Base-by-base conservation (phyloP, 2,329 filamentous ascomycete species). In the Colletotrichum nymphaeae region DNA sequence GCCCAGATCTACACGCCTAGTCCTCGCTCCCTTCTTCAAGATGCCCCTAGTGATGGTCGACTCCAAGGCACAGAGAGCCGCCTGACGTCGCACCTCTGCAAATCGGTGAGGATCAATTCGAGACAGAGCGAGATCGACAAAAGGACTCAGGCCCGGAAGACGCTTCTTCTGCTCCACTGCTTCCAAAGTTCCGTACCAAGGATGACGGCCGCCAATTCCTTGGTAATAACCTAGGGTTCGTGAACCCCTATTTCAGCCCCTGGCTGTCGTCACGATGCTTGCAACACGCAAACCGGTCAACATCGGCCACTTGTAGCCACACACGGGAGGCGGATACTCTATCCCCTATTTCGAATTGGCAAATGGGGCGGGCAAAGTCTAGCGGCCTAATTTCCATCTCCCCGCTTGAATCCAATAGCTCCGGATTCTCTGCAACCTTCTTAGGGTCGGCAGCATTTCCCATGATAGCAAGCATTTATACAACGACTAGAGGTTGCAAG, bases 1-100 rank as follows among this genome's bases (percentile, higher is more conserved):
- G 59, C 60, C 67, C 62, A 70, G 67, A 73, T 70, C 67, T 73
- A 65, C 67, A 70, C 14, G 37, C 59, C 67, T 70, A 73, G 70
- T 49, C 42, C 52, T 70, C n/a, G 42, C 32, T 3, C 30, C 46
- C 30, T 64, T 65, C 59, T 67, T 53, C 30, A 49, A 56, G 55
- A 64, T 70, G 53, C 60, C 59, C 26, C 46, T 69, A 70, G 67
- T 56, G 62, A 67, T 46, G 46, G 28, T 70, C 67, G 35, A 62
- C 46, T 49, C n/a, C 32, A 65, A 65, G 60, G 56, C 60, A 60
- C 24, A 19, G 35, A 65, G 62, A 55, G 58, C 53, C 55, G 60
- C 14, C 66, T 69, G 66, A 60, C 59, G 63, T 60, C 24, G 49
- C 24, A 32, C 12, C 24, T 35, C n/a, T 64, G 28, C 37, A 24